Conservation (phyloP, 768 basidiomycete genomes). For the Russula vinacea region DNA sequence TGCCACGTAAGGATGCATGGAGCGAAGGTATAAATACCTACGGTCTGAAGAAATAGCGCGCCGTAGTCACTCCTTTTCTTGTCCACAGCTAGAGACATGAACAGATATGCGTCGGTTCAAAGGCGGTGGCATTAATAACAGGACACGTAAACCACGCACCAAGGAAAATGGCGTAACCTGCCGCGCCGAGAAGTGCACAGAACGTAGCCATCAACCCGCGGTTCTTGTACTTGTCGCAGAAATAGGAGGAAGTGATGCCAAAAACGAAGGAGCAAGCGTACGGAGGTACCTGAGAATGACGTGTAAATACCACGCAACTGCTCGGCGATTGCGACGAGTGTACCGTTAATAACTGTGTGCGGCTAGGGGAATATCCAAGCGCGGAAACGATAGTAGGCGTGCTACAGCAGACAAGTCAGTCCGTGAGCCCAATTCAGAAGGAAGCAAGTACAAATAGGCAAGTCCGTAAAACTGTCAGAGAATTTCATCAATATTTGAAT, state of each 20-base stretch:
- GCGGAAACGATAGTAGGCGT: slow-evolving; percentile 33
- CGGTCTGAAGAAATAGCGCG: slow-evolving; percentile 36
- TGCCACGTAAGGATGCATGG: slow-evolving; percentile 34
- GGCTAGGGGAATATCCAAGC: slow-evolving; percentile 34
- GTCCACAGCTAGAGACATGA: slow-evolving; percentile 20
- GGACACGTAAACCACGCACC: slow-evolving; percentile 9
- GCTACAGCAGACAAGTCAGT: slow-evolving; percentile 27
- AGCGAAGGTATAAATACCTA: slow-evolving; percentile 34
- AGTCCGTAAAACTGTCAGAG: slow-evolving; percentile 31
- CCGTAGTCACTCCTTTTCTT: slow-evolving; percentile 32
- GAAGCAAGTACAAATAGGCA: slow-evolving; percentile 30
- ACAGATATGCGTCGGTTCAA: background rate
- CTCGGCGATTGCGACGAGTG: background rate
- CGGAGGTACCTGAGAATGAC: slow-evolving; percentile 33
- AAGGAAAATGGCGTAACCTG: slow-evolving; percentile 29
- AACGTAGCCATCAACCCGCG: slow-evolving; percentile 26
- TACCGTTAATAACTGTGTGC: slow-evolving; percentile 36
- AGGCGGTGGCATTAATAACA: background rate
- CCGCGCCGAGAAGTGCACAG: slow-evolving; percentile 20
- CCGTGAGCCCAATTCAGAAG: background rate
- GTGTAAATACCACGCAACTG: background rate
- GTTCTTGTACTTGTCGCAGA: slow-evolving; percentile 27
- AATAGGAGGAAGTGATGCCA: slow-evolving; percentile 26
- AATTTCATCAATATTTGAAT: background rate
- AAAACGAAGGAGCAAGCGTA: slow-evolving; percentile 35